These are phyloP conservation scores for Balamuthia mandrillaris DNA, from an alignment of 208 protist species.

Conservation along the genomic window DNA sequence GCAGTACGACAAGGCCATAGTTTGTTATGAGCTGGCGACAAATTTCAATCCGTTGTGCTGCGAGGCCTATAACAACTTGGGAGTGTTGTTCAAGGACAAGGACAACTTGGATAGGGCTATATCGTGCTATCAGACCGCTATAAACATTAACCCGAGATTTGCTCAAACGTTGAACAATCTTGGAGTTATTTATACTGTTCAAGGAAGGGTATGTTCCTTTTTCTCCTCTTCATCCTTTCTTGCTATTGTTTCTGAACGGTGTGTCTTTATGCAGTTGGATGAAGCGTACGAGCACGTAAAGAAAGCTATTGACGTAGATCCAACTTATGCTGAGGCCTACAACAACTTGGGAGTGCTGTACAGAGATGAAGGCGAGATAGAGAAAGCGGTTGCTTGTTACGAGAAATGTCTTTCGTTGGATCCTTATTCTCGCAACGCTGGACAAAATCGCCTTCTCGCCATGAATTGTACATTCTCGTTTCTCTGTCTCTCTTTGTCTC, in stretches of 20 bases:
- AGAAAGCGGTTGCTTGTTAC: conserved; percentile 39
- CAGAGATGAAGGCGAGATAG: conserved; percentile 49
- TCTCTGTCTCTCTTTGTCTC: neutral
- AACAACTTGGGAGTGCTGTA: conserved; percentile 65
- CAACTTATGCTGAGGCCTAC: conserved; percentile 38
- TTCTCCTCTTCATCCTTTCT: neutral
- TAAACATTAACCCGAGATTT: conserved; percentile 47
- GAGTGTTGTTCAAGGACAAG: conserved; percentile 57
- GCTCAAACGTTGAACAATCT: conserved; percentile 64
- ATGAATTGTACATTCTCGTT: conserved; percentile 41
- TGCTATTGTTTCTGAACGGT: conserved; percentile 2
- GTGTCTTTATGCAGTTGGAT: conserved; percentile 26
- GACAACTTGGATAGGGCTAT: conserved; percentile 55
- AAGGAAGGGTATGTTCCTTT: neutral
- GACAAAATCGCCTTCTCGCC: conserved; percentile 43
- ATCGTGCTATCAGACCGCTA: conserved; percentile 50
- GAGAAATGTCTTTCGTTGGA: conserved; percentile 28
- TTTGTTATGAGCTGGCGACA: conserved; percentile 61
- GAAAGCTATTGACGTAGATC: conserved; percentile 31
- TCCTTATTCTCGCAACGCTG: conserved; percentile 25
- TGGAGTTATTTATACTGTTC: conserved; percentile 9
- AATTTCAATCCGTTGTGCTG: conserved; percentile 52
- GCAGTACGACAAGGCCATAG: neutral
- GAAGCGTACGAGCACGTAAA: conserved; percentile 1
- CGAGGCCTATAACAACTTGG: conserved; percentile 66